phyloP scores from a whole-genome alignment of 257 asterid genomes.

The Jaltomata sinuosa region DNA sequence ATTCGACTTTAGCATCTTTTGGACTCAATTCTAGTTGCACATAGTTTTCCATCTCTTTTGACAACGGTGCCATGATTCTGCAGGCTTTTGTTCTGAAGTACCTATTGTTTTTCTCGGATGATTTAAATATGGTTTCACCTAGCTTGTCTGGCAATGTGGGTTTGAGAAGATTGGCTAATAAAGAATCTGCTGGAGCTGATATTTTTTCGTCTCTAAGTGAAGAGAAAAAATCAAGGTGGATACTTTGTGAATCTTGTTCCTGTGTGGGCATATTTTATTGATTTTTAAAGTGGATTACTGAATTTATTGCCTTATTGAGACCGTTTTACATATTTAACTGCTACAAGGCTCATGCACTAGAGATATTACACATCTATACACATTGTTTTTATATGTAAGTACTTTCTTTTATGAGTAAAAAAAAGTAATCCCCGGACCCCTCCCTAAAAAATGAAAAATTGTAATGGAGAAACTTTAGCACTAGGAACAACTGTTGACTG shows the following conservation, averaged over 20 bases:
- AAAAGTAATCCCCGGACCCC: background rate
- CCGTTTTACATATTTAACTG: background rate
- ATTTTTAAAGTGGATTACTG: background rate
- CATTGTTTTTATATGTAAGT: background rate
- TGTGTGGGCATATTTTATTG: background rate
- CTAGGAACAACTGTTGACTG: background rate
- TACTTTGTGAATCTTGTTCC: background rate
- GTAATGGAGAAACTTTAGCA: background rate
- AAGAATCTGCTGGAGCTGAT: constrained; percentile 50
- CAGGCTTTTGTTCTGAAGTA: constrained; percentile 96
- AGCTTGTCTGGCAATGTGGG: constrained; percentile 17
- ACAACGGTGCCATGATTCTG: constrained; percentile 24
- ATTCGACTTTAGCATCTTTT: background rate
- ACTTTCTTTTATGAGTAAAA: background rate
- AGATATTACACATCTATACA: background rate
- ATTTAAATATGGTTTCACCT: constrained; percentile 24
- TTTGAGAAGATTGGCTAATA: constrained; percentile 26
- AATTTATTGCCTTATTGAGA: background rate
- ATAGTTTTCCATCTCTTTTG: constrained; percentile 3
- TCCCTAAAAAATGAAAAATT: background rate
- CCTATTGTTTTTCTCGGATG: constrained; percentile 64
- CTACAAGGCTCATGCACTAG: background rate
- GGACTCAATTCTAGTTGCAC: background rate
- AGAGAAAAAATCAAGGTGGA: constrained; percentile 38
- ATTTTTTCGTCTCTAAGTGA: constrained; percentile 61